Base-by-base conservation (phyloP, 305 asterid species). In the Ilex paraguariensis region DNA sequence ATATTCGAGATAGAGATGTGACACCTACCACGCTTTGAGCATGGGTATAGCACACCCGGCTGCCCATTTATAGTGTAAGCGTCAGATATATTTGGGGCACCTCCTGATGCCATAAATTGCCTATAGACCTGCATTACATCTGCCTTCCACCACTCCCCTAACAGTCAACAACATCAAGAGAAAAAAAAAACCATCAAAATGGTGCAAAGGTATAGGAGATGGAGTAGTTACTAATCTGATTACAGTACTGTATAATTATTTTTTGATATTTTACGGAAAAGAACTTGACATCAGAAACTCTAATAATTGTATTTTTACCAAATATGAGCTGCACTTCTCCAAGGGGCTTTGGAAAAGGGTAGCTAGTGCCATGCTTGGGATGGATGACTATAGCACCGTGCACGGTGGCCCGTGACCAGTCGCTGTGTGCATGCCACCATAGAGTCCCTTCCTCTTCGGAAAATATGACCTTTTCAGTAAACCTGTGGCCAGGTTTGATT, bases 71-170 rank as follows among this genome's bases (percentile, higher is more conserved):
- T 80, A 9, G 80, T 75, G 45, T 65, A 79, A 21, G 95, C 96
- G 64, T 84, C 87, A 45, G 92, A 88, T 40, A 68, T 68, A 15
- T 42, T 67, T 7, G 95, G 95, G 8, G 63, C 82, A 16, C 90
- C 90, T 54, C 95, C 95, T 7, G 80, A 70, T 1, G 57, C 67
- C 54, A 76, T 49, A 68, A 79, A 82, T 0, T 84, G 85, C 50
- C 67, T 13, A 31, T 80, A 1, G 45, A 84, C 91, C 14, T 30
- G 28, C 73, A n/a, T 58, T 6, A 84, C 62, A 73, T 83, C 87
- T 59, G 72, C 70, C 62, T 75, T 86, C 96, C 96, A 86, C 96
- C 96, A 86, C 70, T 88, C 87, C 28, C 87, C 95, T 87, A 52
- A 57, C 31, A 33, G 15, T 46, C 57, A 45, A 51, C 42, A 54